Evolutionary conservation across 2,329 filamentous ascomycete genomes (phyloP), one percentile per base, ranked within the genome.

Genomic region (Herpotrichia juniperi): DNA sequence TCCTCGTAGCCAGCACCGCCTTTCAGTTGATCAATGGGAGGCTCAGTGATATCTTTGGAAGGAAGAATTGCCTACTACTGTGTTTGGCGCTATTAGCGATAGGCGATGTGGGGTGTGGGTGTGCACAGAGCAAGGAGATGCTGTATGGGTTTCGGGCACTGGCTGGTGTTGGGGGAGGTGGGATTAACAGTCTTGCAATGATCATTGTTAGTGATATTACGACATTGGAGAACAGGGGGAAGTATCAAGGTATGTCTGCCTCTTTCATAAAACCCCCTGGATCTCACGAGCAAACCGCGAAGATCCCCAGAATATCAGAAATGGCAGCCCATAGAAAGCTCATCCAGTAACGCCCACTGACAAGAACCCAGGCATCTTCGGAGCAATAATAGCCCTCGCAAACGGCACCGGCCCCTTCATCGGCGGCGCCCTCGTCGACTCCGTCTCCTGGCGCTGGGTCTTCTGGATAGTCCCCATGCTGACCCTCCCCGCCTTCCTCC

Each of bases 401-500:
- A 63, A 62, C 21, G 56, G 61, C 11, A 51, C 53, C 14, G 87
- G 88, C 1, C 82, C 83, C 1, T 88, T 89, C 61, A 76, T 91
- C 6, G 83, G 88, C 50, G 89, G 88, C 19, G 83, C 90, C 39
- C 88, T 92, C 46, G 87, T 91, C 19, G 90, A 87, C 0, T 90
- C 83, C 68, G 78, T 79, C 9, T 83, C 81, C 1, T 92, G 89
- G 89, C 80, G 87, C 17, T 82, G 83, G 31, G 89, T 91, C 46
- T 91, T 90, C 74, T 91, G 87, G 84, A 78, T 91, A 0, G 87
- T 91, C 64, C 83, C 85, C 0, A 87, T 81, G 0, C 78, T 90
- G 12, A 85, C 84, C 0, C 85, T 81, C 2, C 63, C 81, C 0
- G 85, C 82, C 0, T 76, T 80, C 1, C 24, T 85, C 0, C 78